phyloP scores from a whole-genome alignment of 2,329 filamentous ascomycete species.

The Pezizomycotina sp. region DNA sequence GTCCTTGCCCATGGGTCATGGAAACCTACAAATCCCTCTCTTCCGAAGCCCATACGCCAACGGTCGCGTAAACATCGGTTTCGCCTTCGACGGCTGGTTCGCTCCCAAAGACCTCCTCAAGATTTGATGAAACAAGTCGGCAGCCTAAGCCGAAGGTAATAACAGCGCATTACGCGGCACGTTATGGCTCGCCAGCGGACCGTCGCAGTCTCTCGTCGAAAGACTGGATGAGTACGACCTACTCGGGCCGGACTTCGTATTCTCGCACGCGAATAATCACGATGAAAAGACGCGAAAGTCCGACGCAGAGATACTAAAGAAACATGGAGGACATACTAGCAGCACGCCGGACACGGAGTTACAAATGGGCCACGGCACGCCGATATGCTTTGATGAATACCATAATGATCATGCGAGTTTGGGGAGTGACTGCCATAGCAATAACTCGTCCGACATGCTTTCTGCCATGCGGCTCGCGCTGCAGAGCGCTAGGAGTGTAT shows the following conservation, averaged over 20 bases:
- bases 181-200: not conserved
- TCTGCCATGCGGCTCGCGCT: conserved; percentile 28
- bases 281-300: too few relatives aligned
- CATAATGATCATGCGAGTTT: conserved; percentile 27
- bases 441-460: conserved; percentile 26
- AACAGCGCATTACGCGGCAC: conserved; percentile 29
- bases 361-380: conserved; percentile 33
- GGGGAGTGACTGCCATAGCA: conserved; percentile 29
- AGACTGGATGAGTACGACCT: conserved; percentile 28
- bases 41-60: conserved; percentile 24
- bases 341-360: conserved; percentile 37
- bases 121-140: conserved; percentile 27
- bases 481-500: conserved; percentile 26
- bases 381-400: conserved; percentile 28
- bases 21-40: conserved; percentile 29
- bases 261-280: conserved; percentile 30
- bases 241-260: conserved; percentile 31
- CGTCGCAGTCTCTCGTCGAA: conserved; percentile 20
- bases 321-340: conserved; percentile 30
- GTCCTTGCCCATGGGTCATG: conserved; percentile 29
- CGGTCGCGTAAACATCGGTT: conserved; percentile 31
- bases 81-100: conserved; percentile 33
- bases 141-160: conserved; percentile 30
- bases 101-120: conserved; percentile 29
- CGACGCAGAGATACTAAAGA: conserved; percentile 29